Conservation (phyloP, 306 rosid genomes). For the Cicer pinnatifidum region DNA sequence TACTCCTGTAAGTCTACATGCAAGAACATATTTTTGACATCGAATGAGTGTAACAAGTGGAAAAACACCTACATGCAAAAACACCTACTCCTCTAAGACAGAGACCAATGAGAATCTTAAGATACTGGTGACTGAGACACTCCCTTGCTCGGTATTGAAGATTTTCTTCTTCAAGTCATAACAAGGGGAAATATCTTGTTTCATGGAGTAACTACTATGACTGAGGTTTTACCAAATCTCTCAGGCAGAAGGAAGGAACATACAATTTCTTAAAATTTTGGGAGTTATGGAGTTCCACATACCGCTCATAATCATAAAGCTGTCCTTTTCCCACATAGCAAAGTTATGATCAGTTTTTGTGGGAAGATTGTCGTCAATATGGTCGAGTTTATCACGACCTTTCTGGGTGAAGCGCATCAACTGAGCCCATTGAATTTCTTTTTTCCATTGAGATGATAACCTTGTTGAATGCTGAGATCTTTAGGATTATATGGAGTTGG, state of each 20-base stretch:
- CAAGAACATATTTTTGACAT: too few relatives aligned
- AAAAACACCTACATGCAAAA: too few relatives aligned
- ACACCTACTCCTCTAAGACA: too few relatives aligned
- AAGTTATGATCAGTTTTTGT: background rate
- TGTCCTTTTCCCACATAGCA: background rate
- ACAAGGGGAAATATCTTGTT: background rate
- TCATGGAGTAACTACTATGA: background rate
- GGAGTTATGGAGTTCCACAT: background rate
- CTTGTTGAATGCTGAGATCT: too few relatives aligned
- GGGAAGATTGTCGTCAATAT: background rate
- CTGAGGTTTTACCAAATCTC: background rate
- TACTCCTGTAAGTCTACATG: too few relatives aligned
- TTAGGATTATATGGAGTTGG: too few relatives aligned
- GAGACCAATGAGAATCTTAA: too few relatives aligned
- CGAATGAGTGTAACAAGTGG: too few relatives aligned
- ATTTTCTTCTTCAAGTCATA: background rate
- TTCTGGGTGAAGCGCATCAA: background rate
- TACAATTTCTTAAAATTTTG: background rate
- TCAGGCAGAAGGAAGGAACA: background rate
- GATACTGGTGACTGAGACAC: background rate
- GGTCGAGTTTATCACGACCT: background rate
- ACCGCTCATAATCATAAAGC: background rate
- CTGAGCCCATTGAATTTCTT: background rate
- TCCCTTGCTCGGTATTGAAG: background rate
- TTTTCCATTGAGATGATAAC: too few relatives aligned